A percentile compares a stretch with the other conserved stretches of the same genome.
Conservation (phyloP, 2,329 filamentous ascomycete species). For the Fusarium burgessii region DNA sequence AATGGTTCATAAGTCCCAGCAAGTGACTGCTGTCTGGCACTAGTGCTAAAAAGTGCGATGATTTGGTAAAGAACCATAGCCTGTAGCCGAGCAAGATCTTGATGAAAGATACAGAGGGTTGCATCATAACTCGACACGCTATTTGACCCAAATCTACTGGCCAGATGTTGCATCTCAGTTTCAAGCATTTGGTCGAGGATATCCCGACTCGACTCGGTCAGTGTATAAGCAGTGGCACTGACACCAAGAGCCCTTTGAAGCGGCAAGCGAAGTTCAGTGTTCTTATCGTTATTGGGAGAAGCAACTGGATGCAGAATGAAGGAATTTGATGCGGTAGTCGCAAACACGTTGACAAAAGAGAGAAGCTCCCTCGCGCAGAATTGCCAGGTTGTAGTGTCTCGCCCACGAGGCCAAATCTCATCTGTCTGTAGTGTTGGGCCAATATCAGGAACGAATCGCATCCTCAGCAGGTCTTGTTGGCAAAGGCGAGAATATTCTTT, state of each 20-base stretch:
- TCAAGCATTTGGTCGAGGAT: constrained; percentile 14
- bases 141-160: background rate
- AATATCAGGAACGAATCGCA: background rate
- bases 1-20: constrained; percentile 5
- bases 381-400: constrained; percentile 14
- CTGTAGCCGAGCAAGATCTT: constrained; percentile 14
- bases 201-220: background rate
- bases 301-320: constrained; percentile 3
- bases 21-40: background rate
- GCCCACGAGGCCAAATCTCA: constrained; percentile 16
- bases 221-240: constrained; percentile 7
- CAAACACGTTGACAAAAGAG: constrained; percentile 9
- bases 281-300: background rate
- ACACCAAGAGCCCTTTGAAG: constrained; percentile 16
- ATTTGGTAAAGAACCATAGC: constrained; percentile 26
- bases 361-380: constrained; percentile 18
- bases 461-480: background rate
- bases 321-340: constrained; percentile 4
- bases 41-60: constrained; percentile 9
- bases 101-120: background rate
- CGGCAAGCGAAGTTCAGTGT: background rate
- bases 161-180: constrained; percentile 1
- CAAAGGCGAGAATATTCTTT: background rate
- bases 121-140: background rate
- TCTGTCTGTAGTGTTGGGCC: background rate